These are phyloP conservation scores for Phellinidium pouzarii DNA, from an alignment of 1,284 basidiomycete species.

Conservation along the genomic window DNA sequence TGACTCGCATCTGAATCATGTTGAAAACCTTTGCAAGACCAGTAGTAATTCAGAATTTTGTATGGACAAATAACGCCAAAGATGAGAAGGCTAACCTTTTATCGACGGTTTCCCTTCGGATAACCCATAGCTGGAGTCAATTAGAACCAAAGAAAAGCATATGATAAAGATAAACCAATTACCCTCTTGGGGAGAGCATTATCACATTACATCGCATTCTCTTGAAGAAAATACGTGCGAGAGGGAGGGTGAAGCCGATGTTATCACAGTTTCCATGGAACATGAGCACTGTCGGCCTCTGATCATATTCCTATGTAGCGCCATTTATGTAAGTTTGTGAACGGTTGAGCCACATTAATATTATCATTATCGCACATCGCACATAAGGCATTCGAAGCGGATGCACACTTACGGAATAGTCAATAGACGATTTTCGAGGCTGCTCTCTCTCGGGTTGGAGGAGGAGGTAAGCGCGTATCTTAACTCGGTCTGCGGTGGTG, in stretches of 20 bases:
- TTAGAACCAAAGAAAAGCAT: background rate
- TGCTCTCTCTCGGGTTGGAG: constrained; percentile 21
- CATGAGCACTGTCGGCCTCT: constrained; percentile 40
- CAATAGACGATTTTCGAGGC: constrained; percentile 5
- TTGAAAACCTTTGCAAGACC: constrained; percentile 28
- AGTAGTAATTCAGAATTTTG: background rate
- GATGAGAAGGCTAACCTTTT: constrained; percentile 32
- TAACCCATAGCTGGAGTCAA: constrained; percentile 33
- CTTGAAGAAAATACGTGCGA: constrained; percentile 44
- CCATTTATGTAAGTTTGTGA: background rate
- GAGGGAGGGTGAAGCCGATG: constrained; percentile 42
- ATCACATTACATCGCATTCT: constrained; percentile 39
- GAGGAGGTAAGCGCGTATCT: constrained; percentile 42
- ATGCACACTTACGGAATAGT: constrained; percentile 5
- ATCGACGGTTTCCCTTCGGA: constrained; percentile 41
- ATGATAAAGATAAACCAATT: constrained; percentile 4
- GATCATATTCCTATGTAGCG: constrained; percentile 5
- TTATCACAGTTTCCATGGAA: constrained; percentile 45
- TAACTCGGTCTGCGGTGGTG: constrained; percentile 36
- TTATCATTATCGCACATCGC: constrained; percentile 4
- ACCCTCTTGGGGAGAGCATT: constrained; percentile 43
- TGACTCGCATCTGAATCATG: constrained; percentile 36
- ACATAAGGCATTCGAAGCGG: too few species aligned
- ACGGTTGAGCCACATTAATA: background rate
- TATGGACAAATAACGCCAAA: background rate